phyloP scores from a whole-genome alignment of 1,284 basidiomycete species.

The Ustilago hordei region DNA sequence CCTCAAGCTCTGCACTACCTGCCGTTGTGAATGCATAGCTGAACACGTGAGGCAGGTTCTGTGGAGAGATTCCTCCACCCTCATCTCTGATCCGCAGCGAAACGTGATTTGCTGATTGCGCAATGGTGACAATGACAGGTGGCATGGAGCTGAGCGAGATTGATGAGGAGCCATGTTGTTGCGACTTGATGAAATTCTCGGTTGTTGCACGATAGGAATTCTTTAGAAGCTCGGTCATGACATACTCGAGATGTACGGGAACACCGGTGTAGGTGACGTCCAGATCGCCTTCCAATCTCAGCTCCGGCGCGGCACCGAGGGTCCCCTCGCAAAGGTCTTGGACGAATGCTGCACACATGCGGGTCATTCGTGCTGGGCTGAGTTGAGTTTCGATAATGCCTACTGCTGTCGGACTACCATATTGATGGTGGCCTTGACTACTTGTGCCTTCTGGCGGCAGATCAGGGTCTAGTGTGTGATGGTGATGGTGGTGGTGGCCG shows the following conservation, averaged over 20 bases:
- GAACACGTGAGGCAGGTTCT: constrained; percentile 82
- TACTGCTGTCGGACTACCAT: constrained; percentile 56
- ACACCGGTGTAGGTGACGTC: constrained; percentile 76
- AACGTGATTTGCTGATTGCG: constrained; percentile 76
- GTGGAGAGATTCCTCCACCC: constrained; percentile 83
- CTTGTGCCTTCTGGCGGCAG: constrained; percentile 30
- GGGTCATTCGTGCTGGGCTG: constrained; percentile 68
- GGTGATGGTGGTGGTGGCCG: constrained; percentile 9
- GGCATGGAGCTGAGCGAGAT: constrained; percentile 69
- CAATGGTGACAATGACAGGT: constrained; percentile 78
- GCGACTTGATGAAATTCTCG: constrained; percentile 49
- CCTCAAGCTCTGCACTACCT: constrained; percentile 74
- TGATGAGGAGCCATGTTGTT: constrained; percentile 54
- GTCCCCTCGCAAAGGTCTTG: constrained; percentile 86
- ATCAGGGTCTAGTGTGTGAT: constrained; percentile 40
- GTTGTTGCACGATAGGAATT: constrained; percentile 87
- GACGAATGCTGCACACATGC: constrained; percentile 77
- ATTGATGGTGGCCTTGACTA: constrained; percentile 36
- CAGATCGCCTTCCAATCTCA: constrained; percentile 52
- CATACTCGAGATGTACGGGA: constrained; percentile 88
- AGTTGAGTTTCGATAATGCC: constrained; percentile 65
- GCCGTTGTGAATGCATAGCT: constrained; percentile 90
- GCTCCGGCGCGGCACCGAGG: constrained; percentile 77
- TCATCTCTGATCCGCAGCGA: constrained; percentile 84
- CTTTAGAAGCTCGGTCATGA: constrained; percentile 76